Evolutionary conservation across 2,329 filamentous ascomycete genomes (phyloP).

Genomic region (Nemania bipapillata): DNA sequence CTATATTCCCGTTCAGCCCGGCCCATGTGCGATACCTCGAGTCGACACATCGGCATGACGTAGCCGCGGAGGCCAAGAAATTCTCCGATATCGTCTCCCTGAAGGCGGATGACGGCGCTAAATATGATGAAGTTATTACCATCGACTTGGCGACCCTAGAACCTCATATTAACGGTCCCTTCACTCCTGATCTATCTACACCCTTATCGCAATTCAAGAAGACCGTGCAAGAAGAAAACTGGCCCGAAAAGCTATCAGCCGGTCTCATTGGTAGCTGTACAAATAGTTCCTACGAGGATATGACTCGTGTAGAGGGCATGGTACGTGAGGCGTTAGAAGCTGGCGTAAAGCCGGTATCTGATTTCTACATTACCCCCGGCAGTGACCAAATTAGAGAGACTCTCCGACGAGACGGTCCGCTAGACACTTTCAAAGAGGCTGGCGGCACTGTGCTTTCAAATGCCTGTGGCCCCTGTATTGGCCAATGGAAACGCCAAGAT

Average conservation of each 20-base stretch:
- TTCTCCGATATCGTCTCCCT: constrained; percentile 69
- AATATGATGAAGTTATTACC: constrained; percentile 90
- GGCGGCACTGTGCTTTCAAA: constrained; percentile 93
- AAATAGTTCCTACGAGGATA: constrained; percentile 98
- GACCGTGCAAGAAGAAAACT: constrained; percentile 82
- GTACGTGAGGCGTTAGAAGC: constrained; percentile 90
- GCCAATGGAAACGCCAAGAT: constrained; percentile 94
- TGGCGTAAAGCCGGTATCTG: constrained; percentile 87
- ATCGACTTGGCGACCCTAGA: constrained; percentile 92
- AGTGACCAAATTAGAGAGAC: constrained; percentile 97
- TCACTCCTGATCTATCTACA: constrained; percentile 94
- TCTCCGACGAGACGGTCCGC: constrained; percentile 85
- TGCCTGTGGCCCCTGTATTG: constrained; percentile 92
- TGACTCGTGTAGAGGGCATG: constrained; percentile 92
- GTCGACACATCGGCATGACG: constrained; percentile 79
- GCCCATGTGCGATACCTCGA: constrained; percentile 86
- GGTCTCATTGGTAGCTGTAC: constrained; percentile 98
- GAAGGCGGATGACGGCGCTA: constrained; percentile 78
- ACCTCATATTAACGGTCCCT: constrained; percentile 96
- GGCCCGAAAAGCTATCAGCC: constrained; percentile 91
- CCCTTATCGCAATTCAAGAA: constrained; percentile 90
- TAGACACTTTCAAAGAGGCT: constrained; percentile 84
- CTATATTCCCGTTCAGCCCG: constrained; percentile 89
- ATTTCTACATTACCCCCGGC: constrained; percentile 96
- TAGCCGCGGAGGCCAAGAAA: constrained; percentile 72